Conservation (phyloP, 129 eudicot genomes). For the Gnaphalium uliginosum region DNA sequence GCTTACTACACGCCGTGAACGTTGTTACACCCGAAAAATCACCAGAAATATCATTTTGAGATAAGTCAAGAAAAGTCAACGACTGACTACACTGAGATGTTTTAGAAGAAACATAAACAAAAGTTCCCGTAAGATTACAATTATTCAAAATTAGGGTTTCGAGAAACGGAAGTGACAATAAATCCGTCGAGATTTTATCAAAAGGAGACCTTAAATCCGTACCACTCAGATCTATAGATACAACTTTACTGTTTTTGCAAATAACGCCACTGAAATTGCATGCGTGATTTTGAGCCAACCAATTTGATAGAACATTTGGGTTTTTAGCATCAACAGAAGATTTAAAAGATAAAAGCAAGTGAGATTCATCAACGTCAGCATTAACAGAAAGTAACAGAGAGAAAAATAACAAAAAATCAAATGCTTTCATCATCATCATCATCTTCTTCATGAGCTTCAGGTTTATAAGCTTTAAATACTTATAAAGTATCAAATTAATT, state of each 20-base stretch:
- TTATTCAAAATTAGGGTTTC: slow-evolving; percentile 39
- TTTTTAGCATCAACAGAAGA: slow-evolving; percentile 36
- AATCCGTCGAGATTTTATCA: slow-evolving; percentile 25
- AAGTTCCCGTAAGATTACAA: slow-evolving; percentile 47
- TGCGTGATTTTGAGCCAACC: slow-evolving; percentile 37
- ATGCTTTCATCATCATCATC: slow-evolving; percentile 42
- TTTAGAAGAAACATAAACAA: slow-evolving; percentile 25
- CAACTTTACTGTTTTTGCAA: slow-evolving; percentile 55
- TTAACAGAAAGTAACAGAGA: slow-evolving; percentile 3
- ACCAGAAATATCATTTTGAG: slow-evolving; percentile 52
- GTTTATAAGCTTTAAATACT: background rate
- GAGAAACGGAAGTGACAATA: slow-evolving; percentile 38
- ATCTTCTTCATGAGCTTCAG: slow-evolving; percentile 1
- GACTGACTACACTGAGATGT: slow-evolving; percentile 33
- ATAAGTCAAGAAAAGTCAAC: slow-evolving; percentile 43
- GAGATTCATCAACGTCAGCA: slow-evolving; percentile 31
- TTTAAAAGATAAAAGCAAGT: slow-evolving; percentile 55
- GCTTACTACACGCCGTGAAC: slow-evolving; percentile 30
- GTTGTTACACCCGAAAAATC: slow-evolving; percentile 19
- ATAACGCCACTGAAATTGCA: slow-evolving; percentile 59
- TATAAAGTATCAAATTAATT: too few species aligned
- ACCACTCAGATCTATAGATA: slow-evolving; percentile 54
- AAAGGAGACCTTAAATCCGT: slow-evolving; percentile 30
- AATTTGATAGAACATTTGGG: slow-evolving; percentile 42
- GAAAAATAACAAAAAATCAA: slow-evolving; percentile 16